Percentiles rank a stretch among this genome's conserved stretches.
Conservation (phyloP, 495 filamentous ascomycete genomes). For the Daldinia bambusicola region DNA sequence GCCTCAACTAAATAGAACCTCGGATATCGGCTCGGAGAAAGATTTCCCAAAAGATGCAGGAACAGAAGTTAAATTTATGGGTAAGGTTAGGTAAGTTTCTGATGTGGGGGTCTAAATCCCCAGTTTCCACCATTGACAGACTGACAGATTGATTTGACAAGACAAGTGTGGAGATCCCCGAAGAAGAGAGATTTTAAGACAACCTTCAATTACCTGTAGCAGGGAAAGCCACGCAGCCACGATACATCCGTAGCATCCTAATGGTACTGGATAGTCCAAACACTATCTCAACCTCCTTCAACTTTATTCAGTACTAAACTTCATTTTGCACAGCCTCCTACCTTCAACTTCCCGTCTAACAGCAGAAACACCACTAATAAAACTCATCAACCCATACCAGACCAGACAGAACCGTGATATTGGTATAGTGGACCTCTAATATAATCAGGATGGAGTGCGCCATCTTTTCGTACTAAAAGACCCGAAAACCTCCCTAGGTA, state of each 20-base stretch:
- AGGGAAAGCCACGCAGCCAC: background rate
- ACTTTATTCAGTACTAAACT: no score
- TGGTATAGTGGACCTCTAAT: background rate
- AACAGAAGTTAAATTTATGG: slow-evolving; percentile 6
- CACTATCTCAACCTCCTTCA: background rate
- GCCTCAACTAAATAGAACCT: no score
- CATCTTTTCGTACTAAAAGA: background rate
- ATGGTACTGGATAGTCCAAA: background rate
- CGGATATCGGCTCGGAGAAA: background rate
- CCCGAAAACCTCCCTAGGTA: no score
- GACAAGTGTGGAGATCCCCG: background rate
- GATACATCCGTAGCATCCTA: background rate
- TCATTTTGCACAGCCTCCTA: background rate
- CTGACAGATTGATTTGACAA: background rate
- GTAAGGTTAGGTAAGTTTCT: background rate
- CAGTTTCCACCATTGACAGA: slow-evolving; percentile 5
- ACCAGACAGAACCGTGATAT: background rate
- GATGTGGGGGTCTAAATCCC: background rate
- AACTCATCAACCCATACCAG: background rate
- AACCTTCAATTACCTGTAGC: background rate
- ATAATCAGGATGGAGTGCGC: slow-evolving; percentile 1
- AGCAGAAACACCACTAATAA: background rate
- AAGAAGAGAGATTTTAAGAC: slow-evolving; percentile 6
- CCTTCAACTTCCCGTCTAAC: background rate
- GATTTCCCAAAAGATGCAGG: background rate